Evolutionary conservation across 2,329 filamentous ascomycete species (phyloP), one percentile per base, ranked within the genome.

Genomic region (Hypoxylon sp.): DNA sequence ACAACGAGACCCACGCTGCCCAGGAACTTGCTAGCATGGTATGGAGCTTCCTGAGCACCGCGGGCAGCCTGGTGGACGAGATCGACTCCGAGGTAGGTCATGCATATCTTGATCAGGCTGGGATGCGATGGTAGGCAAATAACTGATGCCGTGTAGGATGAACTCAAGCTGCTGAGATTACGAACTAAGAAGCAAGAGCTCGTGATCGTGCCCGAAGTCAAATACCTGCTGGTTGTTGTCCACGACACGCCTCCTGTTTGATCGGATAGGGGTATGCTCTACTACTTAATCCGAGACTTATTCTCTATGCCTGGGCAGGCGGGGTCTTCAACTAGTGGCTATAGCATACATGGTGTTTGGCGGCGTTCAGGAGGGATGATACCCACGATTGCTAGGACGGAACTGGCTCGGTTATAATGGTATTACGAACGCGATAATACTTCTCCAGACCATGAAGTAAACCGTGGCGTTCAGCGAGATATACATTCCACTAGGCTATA

Each of bases 121-220:
- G 40, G 29, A 42, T 37, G 54, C 63, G 51, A 62, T 48, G 2
- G 17, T 15, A 4, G 24, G 20, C 24, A 11, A 31, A 9, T n/a
- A 20, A 20, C 42, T 55, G 35, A 43, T 31, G 4, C 33, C 27
- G 15, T 33, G 17, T 62, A 89, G 82, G 91, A 95, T 68, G 90
- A 93, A 71, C 75, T 93, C 62, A 92, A 88, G 75, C 78, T 95
- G 43, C 75, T 95, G 48, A 82, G 90, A 62, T 72, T 96, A 63
- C 83, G 91, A 64, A 94, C 90, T n/a, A 92, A 88, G 78, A 92
- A 90, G 74, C 89, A 92, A 67, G 91, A 96, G 74, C 77, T 95
- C 61, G 88, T 95, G 57, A 91, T 95, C 69, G 88, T 94, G 17
- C 90, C 90, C 73, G 91, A 94, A 73, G 70, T 83, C 35, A 92